Conservation (phyloP, 768 basidiomycete genomes). For the Rhizopogon vesiculosus region DNA sequence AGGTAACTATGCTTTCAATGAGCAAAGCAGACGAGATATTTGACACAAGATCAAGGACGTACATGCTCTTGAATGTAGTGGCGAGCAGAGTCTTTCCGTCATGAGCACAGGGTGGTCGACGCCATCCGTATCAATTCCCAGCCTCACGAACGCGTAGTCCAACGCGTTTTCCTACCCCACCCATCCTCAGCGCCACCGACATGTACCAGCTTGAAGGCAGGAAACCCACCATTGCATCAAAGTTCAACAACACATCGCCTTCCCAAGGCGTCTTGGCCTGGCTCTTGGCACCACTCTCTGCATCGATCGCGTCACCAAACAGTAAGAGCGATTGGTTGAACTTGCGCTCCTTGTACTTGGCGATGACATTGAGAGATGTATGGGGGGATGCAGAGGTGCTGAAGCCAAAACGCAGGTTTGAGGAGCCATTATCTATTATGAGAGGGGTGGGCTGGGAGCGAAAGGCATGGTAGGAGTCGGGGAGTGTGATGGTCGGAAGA, state of each 20-base stretch:
- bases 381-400: conserved; percentile 54
- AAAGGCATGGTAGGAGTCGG: conserved; percentile 47
- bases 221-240: conserved; percentile 82
- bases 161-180: conserved; percentile 80
- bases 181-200: conserved; percentile 1
- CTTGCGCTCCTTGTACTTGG: conserved; percentile 88
- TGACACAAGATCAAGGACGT: conserved; percentile 21
- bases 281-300: conserved; percentile 77
- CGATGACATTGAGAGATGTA: conserved; percentile 63
- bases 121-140: conserved; percentile 73
- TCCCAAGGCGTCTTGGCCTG: conserved; percentile 88
- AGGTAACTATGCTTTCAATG: conserved; percentile 61
- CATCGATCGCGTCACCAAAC: conserved; percentile 84
- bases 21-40: not conserved
- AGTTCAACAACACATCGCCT: conserved; percentile 87
- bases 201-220: not conserved
- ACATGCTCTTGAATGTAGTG: conserved; percentile 85
- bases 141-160: conserved; percentile 85
- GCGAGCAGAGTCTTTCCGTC: conserved; percentile 88
- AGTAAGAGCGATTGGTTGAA: conserved; percentile 77
- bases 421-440: conserved; percentile 88
- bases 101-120: conserved; percentile 89
- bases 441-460: conserved; percentile 56
- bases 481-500: conserved; percentile 29
- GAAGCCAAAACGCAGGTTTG: conserved; percentile 80